phyloP scores from a whole-genome alignment of 768 basidiomycete species.

The Rhizopogon vesiculosus region DNA sequence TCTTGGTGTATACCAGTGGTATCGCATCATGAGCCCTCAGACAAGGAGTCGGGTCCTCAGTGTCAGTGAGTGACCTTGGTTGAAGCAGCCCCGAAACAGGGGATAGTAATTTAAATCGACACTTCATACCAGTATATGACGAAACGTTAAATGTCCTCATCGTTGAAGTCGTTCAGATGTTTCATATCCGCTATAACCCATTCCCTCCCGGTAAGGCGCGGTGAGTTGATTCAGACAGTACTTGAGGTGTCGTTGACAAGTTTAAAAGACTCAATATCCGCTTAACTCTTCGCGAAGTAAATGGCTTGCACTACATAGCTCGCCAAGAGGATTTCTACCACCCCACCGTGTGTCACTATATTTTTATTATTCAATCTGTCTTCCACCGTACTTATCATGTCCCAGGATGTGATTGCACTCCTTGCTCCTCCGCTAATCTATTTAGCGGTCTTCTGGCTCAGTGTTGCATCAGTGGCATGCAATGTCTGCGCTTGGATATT shows the following conservation, averaged over 20 bases:
- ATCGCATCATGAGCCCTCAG: slow-evolving; percentile 55
- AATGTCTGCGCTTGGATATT: slow-evolving; percentile 1
- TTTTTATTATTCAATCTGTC: neutral
- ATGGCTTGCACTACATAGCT: slow-evolving; percentile 39
- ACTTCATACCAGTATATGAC: slow-evolving; percentile 42
- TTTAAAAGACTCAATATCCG: slow-evolving; percentile 40
- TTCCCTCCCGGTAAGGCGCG: slow-evolving; percentile 40
- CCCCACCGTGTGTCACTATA: slow-evolving; percentile 34
- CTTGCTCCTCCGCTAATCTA: neutral
- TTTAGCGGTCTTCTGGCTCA: neutral
- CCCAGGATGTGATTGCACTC: slow-evolving; percentile 1
- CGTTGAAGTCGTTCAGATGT: slow-evolving; percentile 51
- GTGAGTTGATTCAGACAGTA: slow-evolving; percentile 26
- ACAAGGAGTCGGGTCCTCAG: slow-evolving; percentile 36
- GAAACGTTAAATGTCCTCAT: slow-evolving; percentile 32
- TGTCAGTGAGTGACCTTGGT: slow-evolving; percentile 34
- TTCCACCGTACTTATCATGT: neutral
- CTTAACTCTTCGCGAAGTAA: slow-evolving; percentile 43
- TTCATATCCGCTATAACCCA: slow-evolving; percentile 46
- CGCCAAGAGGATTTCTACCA: slow-evolving; percentile 59
- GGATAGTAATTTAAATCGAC: neutral
- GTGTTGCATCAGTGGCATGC: slow-evolving; percentile 13
- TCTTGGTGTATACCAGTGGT: slow-evolving; percentile 64
- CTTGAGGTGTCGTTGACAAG: neutral
- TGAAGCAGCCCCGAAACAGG: neutral